These are phyloP conservation scores for Cichorium intybus DNA, from an alignment of 140 eudicot species.

Conservation along the genomic window DNA sequence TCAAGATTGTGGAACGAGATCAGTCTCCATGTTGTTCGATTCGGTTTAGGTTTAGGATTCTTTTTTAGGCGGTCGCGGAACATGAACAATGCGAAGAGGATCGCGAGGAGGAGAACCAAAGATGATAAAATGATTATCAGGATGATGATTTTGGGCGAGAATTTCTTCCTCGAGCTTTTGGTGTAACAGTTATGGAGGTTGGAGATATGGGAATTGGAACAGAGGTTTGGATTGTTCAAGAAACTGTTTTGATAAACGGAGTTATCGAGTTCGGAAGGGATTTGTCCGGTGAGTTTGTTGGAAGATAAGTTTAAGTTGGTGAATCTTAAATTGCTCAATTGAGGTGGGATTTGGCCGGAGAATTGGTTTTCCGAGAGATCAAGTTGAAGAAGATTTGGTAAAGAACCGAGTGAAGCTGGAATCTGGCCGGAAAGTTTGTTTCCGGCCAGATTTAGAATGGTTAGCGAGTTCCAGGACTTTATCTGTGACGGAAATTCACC, in stretches of 20 bases:
- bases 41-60: conserved; percentile 33
- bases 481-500: conserved; percentile 61
- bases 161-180: conserved; percentile 27
- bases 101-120: conserved; percentile 32
- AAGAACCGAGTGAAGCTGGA: conserved; percentile 44
- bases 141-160: conserved; percentile 49
- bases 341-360: conserved; percentile 65
- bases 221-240: conserved; percentile 63
- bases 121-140: conserved; percentile 42
- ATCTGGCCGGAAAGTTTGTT: conserved; percentile 70
- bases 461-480: conserved; percentile 63
- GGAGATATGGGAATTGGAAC: conserved; percentile 43
- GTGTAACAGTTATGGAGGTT: conserved; percentile 43
- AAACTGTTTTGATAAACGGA: conserved; percentile 68
- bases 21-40: conserved; percentile 55
- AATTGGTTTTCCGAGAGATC: conserved; percentile 67
- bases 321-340: conserved; percentile 41
- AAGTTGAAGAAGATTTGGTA: conserved; percentile 61
- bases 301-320: conserved; percentile 68
- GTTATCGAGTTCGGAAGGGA: conserved; percentile 59
- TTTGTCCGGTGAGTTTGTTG: conserved; percentile 58
- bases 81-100: conserved; percentile 28
- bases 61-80: conserved; percentile 40
- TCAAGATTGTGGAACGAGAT: conserved; percentile 74
- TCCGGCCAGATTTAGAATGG: conserved; percentile 53